Conservation (phyloP, 768 basidiomycete species). For the Tricholoma sp. region DNA sequence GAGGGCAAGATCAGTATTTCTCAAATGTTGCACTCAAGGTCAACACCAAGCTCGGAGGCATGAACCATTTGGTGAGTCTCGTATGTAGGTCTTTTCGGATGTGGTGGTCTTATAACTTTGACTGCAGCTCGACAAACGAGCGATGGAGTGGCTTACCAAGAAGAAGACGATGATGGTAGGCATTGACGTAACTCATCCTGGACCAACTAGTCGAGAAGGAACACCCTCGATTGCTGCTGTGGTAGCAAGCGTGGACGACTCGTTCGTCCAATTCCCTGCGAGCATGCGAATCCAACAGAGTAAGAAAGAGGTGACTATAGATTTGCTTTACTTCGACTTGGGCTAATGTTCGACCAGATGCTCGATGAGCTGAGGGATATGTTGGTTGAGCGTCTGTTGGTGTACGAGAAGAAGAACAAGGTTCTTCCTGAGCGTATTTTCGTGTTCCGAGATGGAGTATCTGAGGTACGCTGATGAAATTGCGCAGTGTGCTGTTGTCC, state of each 20-base stretch:
- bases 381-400: conserved; percentile 63
- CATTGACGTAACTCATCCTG: conserved; percentile 80
- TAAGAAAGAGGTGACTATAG: conserved; percentile 29
- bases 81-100: background rate
- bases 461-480: conserved; percentile 46
- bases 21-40: conserved; percentile 80
- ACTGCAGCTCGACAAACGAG: conserved; percentile 43
- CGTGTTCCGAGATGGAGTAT: conserved; percentile 80
- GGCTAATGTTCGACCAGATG: conserved; percentile 46
- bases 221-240: conserved; percentile 83
- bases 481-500: background rate
- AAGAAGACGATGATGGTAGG: conserved; percentile 79
- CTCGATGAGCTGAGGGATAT: conserved; percentile 59
- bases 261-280: conserved; percentile 75
- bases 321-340: background rate
- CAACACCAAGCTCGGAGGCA: conserved; percentile 78
- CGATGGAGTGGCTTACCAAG: conserved; percentile 62
- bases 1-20: conserved; percentile 73
- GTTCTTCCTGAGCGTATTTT: conserved; percentile 62
- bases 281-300: conserved; percentile 62
- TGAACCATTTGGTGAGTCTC: conserved; percentile 56
- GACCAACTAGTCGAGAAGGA: conserved; percentile 59
- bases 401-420: conserved; percentile 52
- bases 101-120: background rate
- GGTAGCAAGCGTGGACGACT: conserved; percentile 67